phyloP scores from a whole-genome alignment of 805 yeast genomes.

The Candida cerambycidarum region DNA sequence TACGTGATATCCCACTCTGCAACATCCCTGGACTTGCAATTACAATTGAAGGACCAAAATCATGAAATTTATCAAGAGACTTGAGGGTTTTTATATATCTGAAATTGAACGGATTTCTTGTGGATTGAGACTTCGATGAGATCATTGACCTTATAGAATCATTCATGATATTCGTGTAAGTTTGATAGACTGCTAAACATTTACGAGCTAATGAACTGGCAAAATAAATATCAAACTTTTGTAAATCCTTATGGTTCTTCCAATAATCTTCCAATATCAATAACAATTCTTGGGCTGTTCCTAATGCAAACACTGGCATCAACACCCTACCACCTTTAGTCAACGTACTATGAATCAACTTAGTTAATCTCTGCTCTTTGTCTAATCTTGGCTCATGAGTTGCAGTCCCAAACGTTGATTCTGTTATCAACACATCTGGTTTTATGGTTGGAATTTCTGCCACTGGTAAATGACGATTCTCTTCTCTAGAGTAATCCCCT shows the following conservation, averaged over 20 bases:
- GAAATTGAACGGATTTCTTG: constrained; percentile 81
- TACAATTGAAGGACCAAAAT: constrained; percentile 93
- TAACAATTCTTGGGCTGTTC: constrained; percentile 92
- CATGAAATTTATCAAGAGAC: constrained; percentile 81
- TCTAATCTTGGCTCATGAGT: constrained; percentile 89
- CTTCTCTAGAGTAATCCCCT: constrained; percentile 96
- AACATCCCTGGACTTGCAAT: constrained; percentile 98
- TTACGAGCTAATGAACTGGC: constrained; percentile 93
- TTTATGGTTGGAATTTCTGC: constrained; percentile 90
- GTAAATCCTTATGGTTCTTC: constrained; percentile 79
- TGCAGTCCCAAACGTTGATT: constrained; percentile 97
- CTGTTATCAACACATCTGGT: constrained; percentile 90
- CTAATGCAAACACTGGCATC: constrained; percentile 93
- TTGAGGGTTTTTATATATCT: constrained; percentile 79
- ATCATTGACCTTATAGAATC: constrained; percentile 75
- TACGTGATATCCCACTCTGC: constrained; percentile 93
- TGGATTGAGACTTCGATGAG: constrained; percentile 23
- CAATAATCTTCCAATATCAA: constrained; percentile 93
- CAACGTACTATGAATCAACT: constrained; percentile 78
- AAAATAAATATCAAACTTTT: constrained; percentile 78
- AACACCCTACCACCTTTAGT: constrained; percentile 88
- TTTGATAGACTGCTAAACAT: constrained; percentile 96
- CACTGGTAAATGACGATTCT: constrained; percentile 88
- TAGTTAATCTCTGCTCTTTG: constrained; percentile 79
- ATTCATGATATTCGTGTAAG: constrained; percentile 96